These are phyloP conservation scores for Aeminium ludgeri DNA, from an alignment of 495 filamentous ascomycete genomes.

Conservation along the genomic window DNA sequence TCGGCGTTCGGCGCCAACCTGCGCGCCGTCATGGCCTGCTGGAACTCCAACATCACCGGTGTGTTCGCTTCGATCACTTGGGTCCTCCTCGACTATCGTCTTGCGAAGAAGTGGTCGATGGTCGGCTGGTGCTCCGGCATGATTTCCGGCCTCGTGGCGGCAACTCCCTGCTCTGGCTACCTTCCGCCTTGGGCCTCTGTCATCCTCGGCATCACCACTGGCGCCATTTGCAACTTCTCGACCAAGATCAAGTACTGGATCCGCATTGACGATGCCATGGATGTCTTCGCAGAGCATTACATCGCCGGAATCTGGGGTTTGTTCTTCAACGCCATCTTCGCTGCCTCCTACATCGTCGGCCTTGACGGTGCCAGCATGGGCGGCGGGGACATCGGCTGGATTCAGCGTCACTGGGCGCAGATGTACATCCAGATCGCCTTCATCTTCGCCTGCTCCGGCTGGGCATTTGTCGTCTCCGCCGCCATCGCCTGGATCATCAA, in stretches of 20 bases:
- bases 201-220: constrained; percentile 67
- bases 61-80: constrained; percentile 78
- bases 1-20: constrained; percentile 94
- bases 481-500: constrained; percentile 75
- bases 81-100: constrained; percentile 82
- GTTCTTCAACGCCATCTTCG: constrained; percentile 84
- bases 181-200: constrained; percentile 84
- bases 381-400: constrained; percentile 54
- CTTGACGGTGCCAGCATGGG: constrained; percentile 85
- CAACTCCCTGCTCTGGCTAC: constrained; percentile 27
- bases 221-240: constrained; percentile 76
- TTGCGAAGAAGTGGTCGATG: constrained; percentile 97
- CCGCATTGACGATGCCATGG: constrained; percentile 88
- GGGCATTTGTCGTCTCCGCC: constrained; percentile 70
- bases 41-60: constrained; percentile 88
- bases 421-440: constrained; percentile 88
- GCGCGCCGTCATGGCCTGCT: constrained; percentile 88
- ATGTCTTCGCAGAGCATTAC: constrained; percentile 96
- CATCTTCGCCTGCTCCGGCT: constrained; percentile 55
- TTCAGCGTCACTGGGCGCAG: constrained; percentile 77
- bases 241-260: constrained; percentile 98
- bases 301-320: constrained; percentile 87
- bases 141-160: constrained; percentile 34
- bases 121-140: constrained; percentile 96
- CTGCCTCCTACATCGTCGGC: constrained; percentile 73